Evolutionary conservation across 2,329 filamentous ascomycete genomes (phyloP).

Genomic region (Mycosphaerella sp.): DNA sequence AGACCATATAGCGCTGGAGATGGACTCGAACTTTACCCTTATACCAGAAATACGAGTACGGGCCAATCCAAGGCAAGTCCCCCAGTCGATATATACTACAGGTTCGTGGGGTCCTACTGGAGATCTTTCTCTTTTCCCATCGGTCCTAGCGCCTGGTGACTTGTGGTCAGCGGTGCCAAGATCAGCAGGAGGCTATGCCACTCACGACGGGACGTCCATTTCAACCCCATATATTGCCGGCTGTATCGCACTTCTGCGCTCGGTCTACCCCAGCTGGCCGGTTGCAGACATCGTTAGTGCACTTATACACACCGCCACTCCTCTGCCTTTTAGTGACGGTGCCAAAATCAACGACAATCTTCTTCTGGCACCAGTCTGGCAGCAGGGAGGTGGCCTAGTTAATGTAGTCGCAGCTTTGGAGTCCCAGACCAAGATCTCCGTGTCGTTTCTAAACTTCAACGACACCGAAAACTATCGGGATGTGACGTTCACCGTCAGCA

Average conservation of each 20-base stretch:
- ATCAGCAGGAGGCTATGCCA: not conserved
- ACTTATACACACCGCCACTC: not conserved
- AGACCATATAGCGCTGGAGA: not conserved
- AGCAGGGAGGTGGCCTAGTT: not conserved
- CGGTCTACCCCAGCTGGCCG: not conserved
- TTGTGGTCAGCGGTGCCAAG: not conserved
- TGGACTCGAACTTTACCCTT: not conserved
- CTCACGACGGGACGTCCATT: not conserved
- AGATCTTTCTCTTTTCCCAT: no score
- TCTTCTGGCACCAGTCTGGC: not conserved
- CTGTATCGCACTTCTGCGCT: not conserved
- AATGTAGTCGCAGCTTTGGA: not conserved
- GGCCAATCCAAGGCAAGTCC: not conserved
- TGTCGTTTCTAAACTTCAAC: not conserved
- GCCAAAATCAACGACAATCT: not conserved
- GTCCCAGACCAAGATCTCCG: not conserved
- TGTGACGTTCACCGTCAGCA: not conserved
- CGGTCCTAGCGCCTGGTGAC: not conserved
- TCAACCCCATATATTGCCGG: not conserved
- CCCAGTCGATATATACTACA: not conserved
- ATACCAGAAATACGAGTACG: not conserved
- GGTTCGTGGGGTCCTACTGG: not conserved
- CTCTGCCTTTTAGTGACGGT: not conserved
- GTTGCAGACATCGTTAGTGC: not conserved
- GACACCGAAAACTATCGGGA: not conserved